Evolutionary conservation across 2,329 filamentous ascomycete genomes (phyloP).

Genomic region (Botrytis porri): DNA sequence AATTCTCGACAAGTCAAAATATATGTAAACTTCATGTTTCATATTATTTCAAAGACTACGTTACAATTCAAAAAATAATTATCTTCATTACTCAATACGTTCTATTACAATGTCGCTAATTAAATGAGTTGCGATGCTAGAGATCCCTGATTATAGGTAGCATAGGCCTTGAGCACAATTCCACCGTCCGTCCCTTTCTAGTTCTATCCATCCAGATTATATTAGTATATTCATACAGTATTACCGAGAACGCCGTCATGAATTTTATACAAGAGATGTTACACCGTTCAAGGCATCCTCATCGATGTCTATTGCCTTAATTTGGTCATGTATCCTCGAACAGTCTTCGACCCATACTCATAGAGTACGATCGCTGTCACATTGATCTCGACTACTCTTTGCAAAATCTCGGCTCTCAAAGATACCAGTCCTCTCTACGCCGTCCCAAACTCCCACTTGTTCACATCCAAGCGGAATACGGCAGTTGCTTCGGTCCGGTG

Average conservation of each 20-base stretch:
- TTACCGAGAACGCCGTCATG: background rate
- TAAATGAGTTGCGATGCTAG: background rate
- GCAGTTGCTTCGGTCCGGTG: conserved; percentile 31
- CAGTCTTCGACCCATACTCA: background rate
- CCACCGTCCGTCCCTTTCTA: no score
- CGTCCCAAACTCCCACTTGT: conserved; percentile 31
- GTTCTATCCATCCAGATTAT: background rate
- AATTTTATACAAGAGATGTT: background rate
- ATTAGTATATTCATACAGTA: background rate
- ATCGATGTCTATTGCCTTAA: background rate
- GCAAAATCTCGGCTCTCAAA: conserved; percentile 30
- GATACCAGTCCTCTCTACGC: conserved; percentile 20
- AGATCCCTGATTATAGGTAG: background rate
- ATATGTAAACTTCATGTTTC: background rate
- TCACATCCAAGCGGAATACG: conserved; percentile 36
- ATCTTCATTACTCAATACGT: background rate
- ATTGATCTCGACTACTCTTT: conserved; percentile 8
- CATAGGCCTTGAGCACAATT: no score
- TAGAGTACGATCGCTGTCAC: conserved; percentile 13
- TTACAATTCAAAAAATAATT: no score
- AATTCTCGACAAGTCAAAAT: background rate
- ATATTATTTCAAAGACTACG: no score
- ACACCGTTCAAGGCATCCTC: background rate
- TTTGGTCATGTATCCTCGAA: background rate
- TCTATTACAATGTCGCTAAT: background rate